Evolutionary conservation across 2,329 filamentous ascomycete species (phyloP).

Genomic region (Cladosporium sp.): DNA sequence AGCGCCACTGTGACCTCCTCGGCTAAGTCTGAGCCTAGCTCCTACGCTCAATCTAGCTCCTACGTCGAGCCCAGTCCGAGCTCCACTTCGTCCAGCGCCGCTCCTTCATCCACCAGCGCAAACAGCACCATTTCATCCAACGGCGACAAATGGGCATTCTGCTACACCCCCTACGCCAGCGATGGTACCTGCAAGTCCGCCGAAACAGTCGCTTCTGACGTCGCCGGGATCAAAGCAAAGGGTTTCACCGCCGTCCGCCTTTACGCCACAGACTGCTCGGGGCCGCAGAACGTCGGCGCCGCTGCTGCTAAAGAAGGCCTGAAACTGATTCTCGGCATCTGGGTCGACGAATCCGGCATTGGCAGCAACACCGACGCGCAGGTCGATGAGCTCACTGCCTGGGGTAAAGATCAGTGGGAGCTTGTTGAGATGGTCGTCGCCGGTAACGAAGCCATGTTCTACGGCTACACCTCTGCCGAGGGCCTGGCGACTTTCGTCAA

Average conservation of each 20-base stretch:
- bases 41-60: slow-evolving; percentile 14
- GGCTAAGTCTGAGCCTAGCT: slow-evolving; percentile 21
- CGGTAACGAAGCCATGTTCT: slow-evolving; percentile 86
- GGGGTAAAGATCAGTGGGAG: slow-evolving; percentile 68
- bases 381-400: slow-evolving; percentile 64
- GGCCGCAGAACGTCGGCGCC: slow-evolving; percentile 66
- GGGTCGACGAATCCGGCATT: slow-evolving; percentile 60
- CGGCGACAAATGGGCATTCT: slow-evolving; percentile 43
- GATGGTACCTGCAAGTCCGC: slow-evolving; percentile 39
- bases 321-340: slow-evolving; percentile 81
- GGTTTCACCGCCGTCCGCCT: slow-evolving; percentile 65
- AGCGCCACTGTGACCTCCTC: slow-evolving; percentile 15
- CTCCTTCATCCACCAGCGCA: neutral
- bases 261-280: slow-evolving; percentile 88
- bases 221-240: slow-evolving; percentile 37
- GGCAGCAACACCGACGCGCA: slow-evolving; percentile 58
- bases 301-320: slow-evolving; percentile 62
- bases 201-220: slow-evolving; percentile 34
- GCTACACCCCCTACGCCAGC: slow-evolving; percentile 43
- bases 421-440: slow-evolving; percentile 74
- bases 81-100: slow-evolving; percentile 1
- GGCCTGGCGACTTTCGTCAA: slow-evolving; percentile 66
- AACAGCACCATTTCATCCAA: slow-evolving; percentile 26
- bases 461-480: slow-evolving; percentile 57
- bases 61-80: slow-evolving; percentile 4